Base-by-base conservation (phyloP, 2,329 filamentous ascomycete genomes). In the Aotearoamyces nothofagi region DNA sequence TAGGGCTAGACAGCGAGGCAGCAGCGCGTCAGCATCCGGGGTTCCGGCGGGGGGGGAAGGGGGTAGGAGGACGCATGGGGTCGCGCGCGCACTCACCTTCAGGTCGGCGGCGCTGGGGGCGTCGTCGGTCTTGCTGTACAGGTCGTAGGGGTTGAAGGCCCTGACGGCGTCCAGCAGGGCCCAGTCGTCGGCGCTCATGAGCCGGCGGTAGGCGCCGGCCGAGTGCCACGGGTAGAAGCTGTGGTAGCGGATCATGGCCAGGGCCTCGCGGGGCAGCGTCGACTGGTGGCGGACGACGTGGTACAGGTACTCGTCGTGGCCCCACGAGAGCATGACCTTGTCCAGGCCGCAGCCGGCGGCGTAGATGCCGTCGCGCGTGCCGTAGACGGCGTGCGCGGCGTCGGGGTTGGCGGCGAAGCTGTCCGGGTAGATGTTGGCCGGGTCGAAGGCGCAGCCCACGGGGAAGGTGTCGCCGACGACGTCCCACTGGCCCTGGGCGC, bases 141-240 rank as follows among this genome's bases (percentile, higher is more conserved):
- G 50, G 47, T 92, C 83, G 43, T 92, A 92, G 0, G 82, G 81
- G 52, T 90, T 92, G 55, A 92, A 92, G 0, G 79, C 81, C 52
- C 70, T 66, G 31, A 90, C 82, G 6, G 81, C 81, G 49, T 71
- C 68, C 41, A 90, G 57, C 75, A 90, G 82, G 44, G 67, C 64
- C 52, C 74, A 58, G 43, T 92, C 83, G 48, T 83, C 76, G 35
- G 76, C 70, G 49, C 74, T 66, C 82, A 92, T 90, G 54, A 90
- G 66, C 55, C 81, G 70, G 38, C 57, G 54, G 57, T 92, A 92
- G 6, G 80, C 82, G 27, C 75, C 77, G 53, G 78, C 74, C 38
- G 66, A 69, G 57, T 92, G 83, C 83, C 82, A 92, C 10, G 82
- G 77, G 56, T 92, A 92, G 58, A 92, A 92, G 9, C 73, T 81